Evolutionary conservation across 2,329 filamentous ascomycete genomes (phyloP).

Genomic region (Phialocephala subalpina): DNA sequence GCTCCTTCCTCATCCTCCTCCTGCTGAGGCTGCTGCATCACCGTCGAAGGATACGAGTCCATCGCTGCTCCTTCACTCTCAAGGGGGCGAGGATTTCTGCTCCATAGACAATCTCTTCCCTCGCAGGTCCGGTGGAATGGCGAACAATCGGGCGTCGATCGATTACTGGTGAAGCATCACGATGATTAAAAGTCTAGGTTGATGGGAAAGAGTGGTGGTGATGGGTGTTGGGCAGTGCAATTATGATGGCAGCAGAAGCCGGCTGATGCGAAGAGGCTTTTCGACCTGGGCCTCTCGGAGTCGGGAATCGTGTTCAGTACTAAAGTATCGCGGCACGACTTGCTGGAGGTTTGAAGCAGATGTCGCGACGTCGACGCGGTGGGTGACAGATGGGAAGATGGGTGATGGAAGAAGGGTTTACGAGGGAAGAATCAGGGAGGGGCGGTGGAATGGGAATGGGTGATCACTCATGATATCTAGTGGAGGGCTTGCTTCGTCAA

Average conservation of each 20-base stretch:
- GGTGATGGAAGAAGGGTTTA: neutral
- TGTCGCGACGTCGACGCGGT: slow-evolving; percentile 19
- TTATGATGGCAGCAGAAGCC: slow-evolving; percentile 24
- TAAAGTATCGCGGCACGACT: slow-evolving; percentile 18
- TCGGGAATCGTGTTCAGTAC: slow-evolving; percentile 17
- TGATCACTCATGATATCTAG: slow-evolving; percentile 4
- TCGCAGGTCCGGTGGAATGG: neutral
- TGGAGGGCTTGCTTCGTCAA: neutral
- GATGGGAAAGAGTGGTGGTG: slow-evolving; percentile 16
- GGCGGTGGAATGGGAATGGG: neutral
- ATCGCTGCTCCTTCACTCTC: slow-evolving; percentile 33
- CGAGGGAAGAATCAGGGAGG: neutral
- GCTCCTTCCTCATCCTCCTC: slow-evolving; percentile 39
- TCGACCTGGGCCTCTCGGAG: slow-evolving; percentile 20
- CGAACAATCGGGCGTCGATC: slow-evolving; percentile 8
- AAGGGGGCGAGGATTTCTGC: slow-evolving; percentile 31
- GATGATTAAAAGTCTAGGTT: slow-evolving; percentile 17
- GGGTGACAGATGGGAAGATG: neutral
- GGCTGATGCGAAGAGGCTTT: slow-evolving; percentile 25
- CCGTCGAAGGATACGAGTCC: slow-evolving; percentile 43
- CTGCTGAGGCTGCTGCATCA: slow-evolving; percentile 40
- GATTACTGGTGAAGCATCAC: slow-evolving; percentile 30
- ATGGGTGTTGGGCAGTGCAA: slow-evolving; percentile 23
- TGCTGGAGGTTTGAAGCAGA: slow-evolving; percentile 13
- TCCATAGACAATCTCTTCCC: slow-evolving; percentile 36